Conservation (phyloP, 371 early-diverging fungal species). For the Basidiobolus meristosporus region DNA sequence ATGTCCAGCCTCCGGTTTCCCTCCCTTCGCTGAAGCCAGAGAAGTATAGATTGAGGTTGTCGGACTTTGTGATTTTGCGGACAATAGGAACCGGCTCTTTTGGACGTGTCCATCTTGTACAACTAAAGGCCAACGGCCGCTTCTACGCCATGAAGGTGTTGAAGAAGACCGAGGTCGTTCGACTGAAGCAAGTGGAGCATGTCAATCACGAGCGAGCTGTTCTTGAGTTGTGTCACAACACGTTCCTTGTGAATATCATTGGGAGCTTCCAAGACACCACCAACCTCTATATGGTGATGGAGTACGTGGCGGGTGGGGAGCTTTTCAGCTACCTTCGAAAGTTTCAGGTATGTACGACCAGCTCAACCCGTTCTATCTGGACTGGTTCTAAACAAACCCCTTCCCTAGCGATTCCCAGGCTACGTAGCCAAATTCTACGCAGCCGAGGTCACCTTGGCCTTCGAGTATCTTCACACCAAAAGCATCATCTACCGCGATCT, state of each 20-base stretch:
- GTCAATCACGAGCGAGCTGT: constrained; percentile 92
- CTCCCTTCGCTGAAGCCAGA: no score
- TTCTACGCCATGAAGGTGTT: constrained; percentile 97
- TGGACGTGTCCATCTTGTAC: constrained; percentile 91
- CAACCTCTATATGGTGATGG: constrained; percentile 80
- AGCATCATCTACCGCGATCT: constrained; percentile 89
- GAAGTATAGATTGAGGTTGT: no score
- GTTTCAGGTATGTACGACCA: constrained; percentile 20
- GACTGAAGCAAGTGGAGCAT: constrained; percentile 93
- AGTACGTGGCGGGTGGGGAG: constrained; percentile 92
- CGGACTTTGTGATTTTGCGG: constrained; percentile 43
- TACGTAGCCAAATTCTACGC: constrained; percentile 73
- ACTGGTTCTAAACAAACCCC: neutral
- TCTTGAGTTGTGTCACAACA: constrained; percentile 68
- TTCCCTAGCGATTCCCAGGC: constrained; percentile 54
- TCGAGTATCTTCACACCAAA: constrained; percentile 80
- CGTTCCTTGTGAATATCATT: constrained; percentile 87
- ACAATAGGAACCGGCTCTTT: constrained; percentile 96
- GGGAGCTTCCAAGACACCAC: constrained; percentile 75
- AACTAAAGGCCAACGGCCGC: constrained; percentile 42
- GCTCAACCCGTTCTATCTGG: neutral
- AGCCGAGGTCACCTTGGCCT: constrained; percentile 49
- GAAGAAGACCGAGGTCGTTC: constrained; percentile 82
- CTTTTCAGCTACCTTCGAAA: constrained; percentile 64
- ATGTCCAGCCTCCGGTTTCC: no score